These are phyloP conservation scores for Myochromella boudieri DNA, from an alignment of 768 basidiomycete genomes.

Conservation along the genomic window DNA sequence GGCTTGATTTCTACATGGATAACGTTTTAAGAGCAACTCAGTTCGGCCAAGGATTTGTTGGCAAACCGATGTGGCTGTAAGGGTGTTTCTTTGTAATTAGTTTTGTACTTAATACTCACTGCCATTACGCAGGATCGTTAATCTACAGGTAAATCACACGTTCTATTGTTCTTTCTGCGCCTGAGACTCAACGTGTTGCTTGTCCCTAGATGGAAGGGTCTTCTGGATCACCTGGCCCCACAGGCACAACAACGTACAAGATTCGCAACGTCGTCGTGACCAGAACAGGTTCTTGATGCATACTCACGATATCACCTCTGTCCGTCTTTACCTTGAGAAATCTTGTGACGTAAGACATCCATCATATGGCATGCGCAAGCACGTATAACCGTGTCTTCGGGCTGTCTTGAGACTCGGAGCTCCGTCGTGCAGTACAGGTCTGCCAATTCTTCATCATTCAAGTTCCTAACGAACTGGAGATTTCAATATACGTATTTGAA, in stretches of 20 bases:
- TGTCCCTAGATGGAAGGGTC: conserved; percentile 43
- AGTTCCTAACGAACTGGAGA: no score
- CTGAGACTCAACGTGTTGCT: background rate
- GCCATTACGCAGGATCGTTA: conserved; percentile 33
- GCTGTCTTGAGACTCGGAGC: no score
- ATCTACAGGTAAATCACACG: conserved; percentile 32
- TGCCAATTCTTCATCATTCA: no score
- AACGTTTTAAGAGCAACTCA: conserved; percentile 34
- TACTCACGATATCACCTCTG: background rate
- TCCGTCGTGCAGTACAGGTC: no score
- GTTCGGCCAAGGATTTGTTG: conserved; percentile 39
- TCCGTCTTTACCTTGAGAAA: background rate
- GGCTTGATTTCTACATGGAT: conserved; percentile 43
- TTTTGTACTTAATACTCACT: background rate
- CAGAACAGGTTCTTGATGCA: conserved; percentile 28
- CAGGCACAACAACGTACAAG: conserved; percentile 40
- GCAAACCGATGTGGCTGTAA: conserved; percentile 41
- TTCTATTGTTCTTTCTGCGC: background rate
- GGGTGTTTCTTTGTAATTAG: conserved; percentile 12
- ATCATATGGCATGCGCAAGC: no score
- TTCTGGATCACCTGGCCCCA: conserved; percentile 41
- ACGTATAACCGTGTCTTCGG: no score
- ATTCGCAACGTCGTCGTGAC: conserved; percentile 40
- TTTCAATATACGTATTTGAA: no score
- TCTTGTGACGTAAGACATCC: background rate